Percentiles rank a stretch among this genome's conserved stretches.
Evolutionary conservation across 2,329 filamentous ascomycete species (phyloP).

Genomic region (Aspergillus ustus): DNA sequence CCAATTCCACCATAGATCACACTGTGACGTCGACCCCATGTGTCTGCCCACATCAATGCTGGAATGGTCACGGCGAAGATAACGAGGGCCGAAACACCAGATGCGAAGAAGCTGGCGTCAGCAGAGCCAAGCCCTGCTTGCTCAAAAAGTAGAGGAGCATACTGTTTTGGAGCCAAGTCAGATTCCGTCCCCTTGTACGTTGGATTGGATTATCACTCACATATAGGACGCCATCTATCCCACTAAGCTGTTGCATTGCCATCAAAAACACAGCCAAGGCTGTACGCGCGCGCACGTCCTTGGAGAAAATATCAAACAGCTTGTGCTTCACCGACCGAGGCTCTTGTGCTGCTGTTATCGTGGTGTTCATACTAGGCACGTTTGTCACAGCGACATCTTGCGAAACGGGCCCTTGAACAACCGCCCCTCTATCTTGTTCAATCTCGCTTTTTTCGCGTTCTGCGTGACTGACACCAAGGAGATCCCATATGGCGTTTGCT

Average conservation of each 20-base stretch:
- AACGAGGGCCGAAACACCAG: slow-evolving; percentile 63
- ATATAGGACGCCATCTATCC: slow-evolving; percentile 67
- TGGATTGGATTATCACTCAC: slow-evolving; percentile 41
- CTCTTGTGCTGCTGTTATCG: background rate
- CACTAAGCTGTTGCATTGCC: slow-evolving; percentile 63
- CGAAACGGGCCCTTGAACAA: slow-evolving; percentile 3
- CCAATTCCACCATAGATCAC: slow-evolving; percentile 59
- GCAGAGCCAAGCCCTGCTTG: slow-evolving; percentile 62
- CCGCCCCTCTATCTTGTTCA: slow-evolving; percentile 26
- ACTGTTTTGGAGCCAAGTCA: slow-evolving; percentile 42
- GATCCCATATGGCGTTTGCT: slow-evolving; percentile 49
- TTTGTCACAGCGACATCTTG: slow-evolving; percentile 12
- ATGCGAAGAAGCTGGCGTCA: slow-evolving; percentile 63
- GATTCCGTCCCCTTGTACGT: background rate
- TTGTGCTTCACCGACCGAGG: slow-evolving; percentile 24
- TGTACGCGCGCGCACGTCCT: slow-evolving; percentile 54
- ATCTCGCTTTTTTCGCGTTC: slow-evolving; percentile 57
- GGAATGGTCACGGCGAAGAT: slow-evolving; percentile 64
- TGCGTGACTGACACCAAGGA: slow-evolving; percentile 49
- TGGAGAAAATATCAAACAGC: slow-evolving; percentile 39
- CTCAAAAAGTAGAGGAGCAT: slow-evolving; percentile 64
- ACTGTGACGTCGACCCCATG: slow-evolving; percentile 61
- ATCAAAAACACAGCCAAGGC: slow-evolving; percentile 61
- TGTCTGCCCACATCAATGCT: slow-evolving; percentile 60
- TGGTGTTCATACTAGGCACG: slow-evolving; percentile 4